These are phyloP conservation scores for Pseudofabraea citricarpa DNA, from an alignment of 2,329 filamentous ascomycete genomes.

Conservation along the genomic window DNA sequence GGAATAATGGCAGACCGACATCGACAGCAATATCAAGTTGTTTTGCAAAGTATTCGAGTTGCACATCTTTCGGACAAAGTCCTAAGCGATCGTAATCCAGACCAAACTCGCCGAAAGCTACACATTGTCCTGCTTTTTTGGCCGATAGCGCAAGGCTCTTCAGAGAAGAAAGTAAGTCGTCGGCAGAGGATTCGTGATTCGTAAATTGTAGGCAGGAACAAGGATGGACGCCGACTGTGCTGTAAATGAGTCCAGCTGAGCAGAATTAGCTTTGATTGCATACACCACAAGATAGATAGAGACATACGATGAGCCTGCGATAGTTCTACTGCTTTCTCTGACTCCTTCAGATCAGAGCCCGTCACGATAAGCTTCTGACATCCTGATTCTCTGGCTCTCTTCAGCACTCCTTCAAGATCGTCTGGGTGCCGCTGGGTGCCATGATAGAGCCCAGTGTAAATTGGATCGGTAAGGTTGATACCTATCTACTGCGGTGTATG, in stretches of 20 bases:
- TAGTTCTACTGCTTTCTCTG: conserved; percentile 67
- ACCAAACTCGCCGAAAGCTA: conserved; percentile 91
- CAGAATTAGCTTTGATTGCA: conserved; percentile 12
- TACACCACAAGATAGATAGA: conserved; percentile 2
- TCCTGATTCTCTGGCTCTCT: conserved; percentile 70
- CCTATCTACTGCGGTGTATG: conserved; percentile 56
- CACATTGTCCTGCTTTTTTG: conserved; percentile 35
- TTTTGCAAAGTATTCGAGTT: conserved; percentile 78
- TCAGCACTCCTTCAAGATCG: conserved; percentile 72
- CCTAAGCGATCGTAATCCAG: conserved; percentile 93
- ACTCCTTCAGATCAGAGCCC: conserved; percentile 79
- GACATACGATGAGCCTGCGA: conserved; percentile 68
- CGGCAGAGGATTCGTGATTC: conserved; percentile 42
- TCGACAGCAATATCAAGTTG: conserved; percentile 43
- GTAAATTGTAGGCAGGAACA: conserved; percentile 81
- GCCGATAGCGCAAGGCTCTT: conserved; percentile 55
- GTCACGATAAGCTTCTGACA: conserved; percentile 91
- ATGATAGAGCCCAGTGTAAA: conserved; percentile 81
- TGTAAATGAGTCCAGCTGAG: conserved; percentile 74
- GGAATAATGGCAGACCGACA: conserved; percentile 79
- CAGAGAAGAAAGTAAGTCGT: conserved; percentile 52
- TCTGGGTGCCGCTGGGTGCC: conserved; percentile 70
- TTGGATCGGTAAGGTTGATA: conserved; percentile 91
- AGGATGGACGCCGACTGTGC: conserved; percentile 90
- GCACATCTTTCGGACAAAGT: conserved; percentile 71